A percentile compares a stretch with the other conserved stretches of the same genome.
phyloP scores from a whole-genome alignment of 2,329 filamentous ascomycete genomes.

The Claviceps digitariae region DNA sequence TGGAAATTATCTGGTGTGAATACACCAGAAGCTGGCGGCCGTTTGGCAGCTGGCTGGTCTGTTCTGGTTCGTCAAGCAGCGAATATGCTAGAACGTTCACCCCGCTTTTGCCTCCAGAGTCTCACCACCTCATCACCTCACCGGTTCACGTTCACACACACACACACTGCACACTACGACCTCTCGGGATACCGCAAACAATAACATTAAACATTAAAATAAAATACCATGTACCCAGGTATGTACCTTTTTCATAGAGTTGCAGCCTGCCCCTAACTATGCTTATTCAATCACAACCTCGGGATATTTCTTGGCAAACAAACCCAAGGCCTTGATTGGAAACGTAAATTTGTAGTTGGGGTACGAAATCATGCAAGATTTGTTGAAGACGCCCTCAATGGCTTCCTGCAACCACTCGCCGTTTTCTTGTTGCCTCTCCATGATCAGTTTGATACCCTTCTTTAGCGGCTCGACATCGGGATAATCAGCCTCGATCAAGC shows the following conservation, averaged over 20 bases:
- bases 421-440: constrained; percentile 71
- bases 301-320: constrained; percentile 66
- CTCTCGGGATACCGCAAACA: not conserved
- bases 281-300: constrained; percentile 37
- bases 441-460: constrained; percentile 65
- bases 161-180: not conserved
- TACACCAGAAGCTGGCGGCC: not conserved
- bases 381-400: constrained; percentile 98
- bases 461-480: constrained; percentile 60
- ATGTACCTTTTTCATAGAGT: not conserved
- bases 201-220: not conserved
- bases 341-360: constrained; percentile 99
- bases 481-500: constrained; percentile 69
- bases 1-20: too few relatives aligned
- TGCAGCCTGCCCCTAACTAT: not conserved
- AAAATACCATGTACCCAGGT: too few relatives aligned
- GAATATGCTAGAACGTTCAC: not conserved
- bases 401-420: constrained; percentile 93
- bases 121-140: not conserved
- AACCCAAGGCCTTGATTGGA: constrained; percentile 81
- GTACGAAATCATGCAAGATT: constrained; percentile 98
- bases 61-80: not conserved
- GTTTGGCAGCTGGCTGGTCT: not conserved
- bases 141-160: too few relatives aligned
- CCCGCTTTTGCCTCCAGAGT: not conserved